Evolutionary conservation across 2,329 filamentous ascomycete species (phyloP).

Genomic region (Chaetomium olivaceum): DNA sequence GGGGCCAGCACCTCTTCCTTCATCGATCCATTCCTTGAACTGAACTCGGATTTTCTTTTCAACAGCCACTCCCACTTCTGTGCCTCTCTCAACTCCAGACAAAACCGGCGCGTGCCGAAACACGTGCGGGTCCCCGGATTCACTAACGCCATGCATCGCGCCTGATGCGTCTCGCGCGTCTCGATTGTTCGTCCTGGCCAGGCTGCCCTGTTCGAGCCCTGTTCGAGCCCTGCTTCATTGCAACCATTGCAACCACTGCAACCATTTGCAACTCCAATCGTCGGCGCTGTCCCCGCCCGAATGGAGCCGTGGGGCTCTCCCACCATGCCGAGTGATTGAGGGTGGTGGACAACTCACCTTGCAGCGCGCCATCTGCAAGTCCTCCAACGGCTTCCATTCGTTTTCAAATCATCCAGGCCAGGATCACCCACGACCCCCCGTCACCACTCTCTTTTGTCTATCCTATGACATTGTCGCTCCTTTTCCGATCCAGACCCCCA

Average conservation of each 20-base stretch:
- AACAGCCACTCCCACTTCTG: neutral
- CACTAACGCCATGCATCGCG: slow-evolving; percentile 22
- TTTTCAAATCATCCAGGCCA: slow-evolving; percentile 16
- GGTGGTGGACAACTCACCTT: slow-evolving; percentile 44
- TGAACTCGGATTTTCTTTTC: neutral
- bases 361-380: slow-evolving; percentile 40
- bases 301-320: slow-evolving; percentile 26
- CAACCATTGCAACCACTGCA: no score
- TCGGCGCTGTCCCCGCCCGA: slow-evolving; percentile 18
- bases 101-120: slow-evolving; percentile 1
- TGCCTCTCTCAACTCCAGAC: neutral
- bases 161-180: slow-evolving; percentile 25
- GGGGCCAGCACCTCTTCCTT: no score
- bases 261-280: slow-evolving; percentile 7
- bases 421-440: neutral
- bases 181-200: slow-evolving; percentile 10
- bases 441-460: slow-evolving; percentile 10
- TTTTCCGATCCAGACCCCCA: slow-evolving; percentile 4
- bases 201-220: neutral
- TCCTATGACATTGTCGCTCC: slow-evolving; percentile 24
- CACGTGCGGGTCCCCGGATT: slow-evolving; percentile 16
- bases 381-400: slow-evolving; percentile 39
- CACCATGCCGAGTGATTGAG: slow-evolving; percentile 27
- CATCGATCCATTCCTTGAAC: neutral
- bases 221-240: neutral